Conservation (phyloP, 1,139 yeast species). For the Kazachstania sp. region DNA sequence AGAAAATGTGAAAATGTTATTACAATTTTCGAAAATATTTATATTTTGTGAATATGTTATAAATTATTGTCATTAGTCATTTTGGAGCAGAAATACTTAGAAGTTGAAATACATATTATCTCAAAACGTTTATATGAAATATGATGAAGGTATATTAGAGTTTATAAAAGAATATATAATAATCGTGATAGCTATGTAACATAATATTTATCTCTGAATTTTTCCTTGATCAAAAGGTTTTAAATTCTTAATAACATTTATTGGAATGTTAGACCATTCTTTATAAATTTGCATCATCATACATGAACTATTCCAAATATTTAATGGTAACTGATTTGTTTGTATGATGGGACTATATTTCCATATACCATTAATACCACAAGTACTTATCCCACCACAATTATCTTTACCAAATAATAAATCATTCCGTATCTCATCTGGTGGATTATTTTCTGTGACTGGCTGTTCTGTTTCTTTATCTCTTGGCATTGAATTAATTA, state of each 20-base stretch:
- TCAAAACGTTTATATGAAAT: no score
- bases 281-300: constrained; percentile 29
- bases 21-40: no score
- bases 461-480: no score
- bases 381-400: constrained; percentile 24
- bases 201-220: no score
- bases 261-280: constrained; percentile 27
- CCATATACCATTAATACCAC: constrained; percentile 29
- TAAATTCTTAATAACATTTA: constrained; percentile 17
- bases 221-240: constrained; percentile 21
- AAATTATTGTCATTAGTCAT: no score
- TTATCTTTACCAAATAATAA: constrained; percentile 6
- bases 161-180: neutral
- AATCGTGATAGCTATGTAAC: no score
- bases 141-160: no score
- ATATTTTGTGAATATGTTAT: no score
- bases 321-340: constrained; percentile 18
- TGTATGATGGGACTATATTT: constrained; percentile 23
- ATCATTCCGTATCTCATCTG: neutral
- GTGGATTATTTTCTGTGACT: no score
- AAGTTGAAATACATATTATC: no score
- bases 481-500: neutral
- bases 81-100: no score
- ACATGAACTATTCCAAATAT: constrained; percentile 23
- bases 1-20: no score